phyloP scores from a whole-genome alignment of 345 rosid species.

The Camelina hispida region DNA sequence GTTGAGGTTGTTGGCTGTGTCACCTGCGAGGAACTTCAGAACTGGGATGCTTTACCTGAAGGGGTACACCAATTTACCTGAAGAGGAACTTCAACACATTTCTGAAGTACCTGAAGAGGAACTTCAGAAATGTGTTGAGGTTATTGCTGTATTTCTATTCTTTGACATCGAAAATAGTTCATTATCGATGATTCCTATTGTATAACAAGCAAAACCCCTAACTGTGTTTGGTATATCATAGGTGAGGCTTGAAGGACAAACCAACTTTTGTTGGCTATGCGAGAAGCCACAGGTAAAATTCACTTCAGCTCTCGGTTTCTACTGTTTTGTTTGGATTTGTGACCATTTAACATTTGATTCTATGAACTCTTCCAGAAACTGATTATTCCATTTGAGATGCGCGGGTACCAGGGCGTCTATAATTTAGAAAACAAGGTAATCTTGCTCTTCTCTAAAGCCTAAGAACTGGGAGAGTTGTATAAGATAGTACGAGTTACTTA shows the following conservation, averaged over 20 bases:
- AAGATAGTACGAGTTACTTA: not conserved
- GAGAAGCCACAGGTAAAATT: conserved; percentile 76
- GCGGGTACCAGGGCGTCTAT: conserved; percentile 84
- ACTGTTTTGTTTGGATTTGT: not conserved
- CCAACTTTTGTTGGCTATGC: conserved; percentile 93
- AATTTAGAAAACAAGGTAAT: conserved; percentile 93
- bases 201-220: not conserved
- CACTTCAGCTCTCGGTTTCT: conserved; percentile 11
- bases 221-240: conserved; percentile 33
- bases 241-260: conserved; percentile 92
- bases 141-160: not conserved
- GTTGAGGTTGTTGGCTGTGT: conserved; percentile 72
- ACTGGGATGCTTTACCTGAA: conserved; percentile 63
- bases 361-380: conserved; percentile 55
- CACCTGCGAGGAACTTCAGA: conserved; percentile 57
- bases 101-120: too few relatives aligned
- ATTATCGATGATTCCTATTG: not conserved
- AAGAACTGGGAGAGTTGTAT: not conserved
- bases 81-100: too few relatives aligned
- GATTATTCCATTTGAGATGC: conserved; percentile 93
- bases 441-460: not conserved
- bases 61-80: conserved; percentile 59
- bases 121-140: too few relatives aligned
- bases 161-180: not conserved
- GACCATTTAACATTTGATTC: not conserved